Evolutionary conservation across 2,329 filamentous ascomycete species (phyloP).

Genomic region (Scytalidium lignicola): DNA sequence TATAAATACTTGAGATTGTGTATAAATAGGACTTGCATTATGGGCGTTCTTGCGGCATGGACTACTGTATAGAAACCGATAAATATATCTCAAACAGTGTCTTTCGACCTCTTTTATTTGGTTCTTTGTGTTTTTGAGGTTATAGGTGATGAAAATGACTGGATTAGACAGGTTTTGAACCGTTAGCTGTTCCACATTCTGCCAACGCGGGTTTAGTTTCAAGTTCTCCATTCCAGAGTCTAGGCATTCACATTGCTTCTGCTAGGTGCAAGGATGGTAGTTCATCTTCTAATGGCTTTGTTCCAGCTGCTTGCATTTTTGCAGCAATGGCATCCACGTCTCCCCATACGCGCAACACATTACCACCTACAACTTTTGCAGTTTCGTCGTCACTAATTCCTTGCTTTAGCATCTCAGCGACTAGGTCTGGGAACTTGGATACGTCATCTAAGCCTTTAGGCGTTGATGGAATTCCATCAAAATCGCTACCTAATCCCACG

Average conservation of each 20-base stretch:
- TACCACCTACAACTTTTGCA: conserved; percentile 71
- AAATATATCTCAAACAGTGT: background rate
- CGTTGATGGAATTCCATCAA: conserved; percentile 66
- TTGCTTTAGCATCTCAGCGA: conserved; percentile 67
- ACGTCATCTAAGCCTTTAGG: conserved; percentile 80
- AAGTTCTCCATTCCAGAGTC: conserved; percentile 2
- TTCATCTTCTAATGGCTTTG: conserved; percentile 44
- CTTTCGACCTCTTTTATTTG: too few relatives aligned
- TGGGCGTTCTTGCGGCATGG: conserved; percentile 1
- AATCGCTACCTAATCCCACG: conserved; percentile 86
- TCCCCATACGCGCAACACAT: conserved; percentile 78
- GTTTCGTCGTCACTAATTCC: conserved; percentile 72
- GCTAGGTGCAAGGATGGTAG: conserved; percentile 17
- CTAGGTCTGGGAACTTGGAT: conserved; percentile 71
- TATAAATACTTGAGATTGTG: background rate
- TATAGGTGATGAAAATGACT: background rate
- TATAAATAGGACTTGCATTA: conserved; percentile 5
- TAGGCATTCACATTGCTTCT: background rate
- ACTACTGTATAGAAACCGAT: background rate
- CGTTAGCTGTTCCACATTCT: too few relatives aligned
- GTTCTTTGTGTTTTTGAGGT: too few relatives aligned
- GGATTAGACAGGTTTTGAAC: too few relatives aligned
- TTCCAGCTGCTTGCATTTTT: conserved; percentile 55
- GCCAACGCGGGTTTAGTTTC: too few relatives aligned
- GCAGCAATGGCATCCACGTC: conserved; percentile 69